Evolutionary conservation across 1,139 yeast species (phyloP), one percentile per base, ranked within the genome.

Genomic region (Geotrichum aggregatum): DNA sequence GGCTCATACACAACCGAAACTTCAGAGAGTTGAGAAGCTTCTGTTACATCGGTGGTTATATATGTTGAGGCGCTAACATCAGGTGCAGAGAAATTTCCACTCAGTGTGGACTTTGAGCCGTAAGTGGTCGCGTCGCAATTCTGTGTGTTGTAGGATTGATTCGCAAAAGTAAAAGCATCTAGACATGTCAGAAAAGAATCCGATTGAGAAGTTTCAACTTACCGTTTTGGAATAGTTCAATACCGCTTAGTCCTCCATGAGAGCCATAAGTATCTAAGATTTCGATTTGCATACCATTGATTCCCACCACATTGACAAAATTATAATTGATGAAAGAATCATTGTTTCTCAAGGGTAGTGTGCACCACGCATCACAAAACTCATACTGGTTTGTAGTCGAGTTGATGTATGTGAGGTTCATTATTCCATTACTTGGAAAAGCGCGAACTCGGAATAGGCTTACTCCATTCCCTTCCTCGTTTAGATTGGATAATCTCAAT

Each of bases 311-410:
- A 64, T 92, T 84, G 47, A 82, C 86, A 64, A 92, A 87, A 1
- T 83, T 81, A 70, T 87, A 92, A 58, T 91, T 97, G 63, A 86
- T 92, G 64, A 75, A 88, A 22, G 73, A 69, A 1, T 75, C 52
- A 63, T 77, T 57, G 75, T 80, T 59, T 67, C 70, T 42, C 71
- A 71, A 49, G 60, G 72, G 60, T 68, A 75, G 63, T 0, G 97
- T 95, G 67, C 98, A 92, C 77, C 80, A 84, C 0, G 96, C 95
- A 66, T 89, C 96, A 73, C 98, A 92, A 54, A 59, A 56, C 46
- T 47, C 50, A 7, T 30, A 47, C 59, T 68, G 71, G 52, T 84
- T 56, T 1, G 88, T 76, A 1, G 66, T 60, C 2, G 95, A 95
- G 64, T 91, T 94, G 34, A 85, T 72, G 63, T 88, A 92, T 0